These are phyloP conservation scores for Penicillium pancosmium DNA, from an alignment of 495 filamentous ascomycete genomes.

Conservation along the genomic window DNA sequence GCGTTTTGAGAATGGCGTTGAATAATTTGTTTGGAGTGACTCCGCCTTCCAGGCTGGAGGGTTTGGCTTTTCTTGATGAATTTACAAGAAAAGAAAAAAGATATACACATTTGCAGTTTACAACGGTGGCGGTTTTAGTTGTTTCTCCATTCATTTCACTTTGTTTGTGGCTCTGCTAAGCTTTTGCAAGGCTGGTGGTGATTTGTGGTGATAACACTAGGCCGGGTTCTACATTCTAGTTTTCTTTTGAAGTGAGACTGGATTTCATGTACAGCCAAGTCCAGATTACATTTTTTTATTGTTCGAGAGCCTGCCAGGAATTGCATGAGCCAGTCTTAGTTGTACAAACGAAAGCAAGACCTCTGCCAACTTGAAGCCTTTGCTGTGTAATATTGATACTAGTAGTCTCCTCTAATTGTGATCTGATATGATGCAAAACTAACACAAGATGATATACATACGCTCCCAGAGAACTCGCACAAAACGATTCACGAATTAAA, in stretches of 20 bases:
- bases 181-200: neutral
- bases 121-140: neutral
- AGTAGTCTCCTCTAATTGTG: too few relatives aligned
- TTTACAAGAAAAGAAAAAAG: conserved; percentile 10
- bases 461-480: neutral
- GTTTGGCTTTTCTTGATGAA: conserved; percentile 7
- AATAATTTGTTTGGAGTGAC: neutral
- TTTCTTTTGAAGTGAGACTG: neutral
- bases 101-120: conserved; percentile 7
- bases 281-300: conserved; percentile 3
- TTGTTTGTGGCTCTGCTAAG: too few relatives aligned
- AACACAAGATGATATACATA: conserved; percentile 4
- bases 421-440: neutral
- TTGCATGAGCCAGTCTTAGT: neutral
- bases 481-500: neutral
- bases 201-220: neutral
- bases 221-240: neutral
- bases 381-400: neutral
- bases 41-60: neutral
- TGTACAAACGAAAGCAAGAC: neutral
- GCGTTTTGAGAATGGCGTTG: conserved; percentile 13
- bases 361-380: neutral
- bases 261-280: conserved; percentile 2
- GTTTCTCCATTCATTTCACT: neutral
- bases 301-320: neutral